phyloP scores from a whole-genome alignment of 2,329 filamentous ascomycete genomes.

The Colletotrichum noveboracense region DNA sequence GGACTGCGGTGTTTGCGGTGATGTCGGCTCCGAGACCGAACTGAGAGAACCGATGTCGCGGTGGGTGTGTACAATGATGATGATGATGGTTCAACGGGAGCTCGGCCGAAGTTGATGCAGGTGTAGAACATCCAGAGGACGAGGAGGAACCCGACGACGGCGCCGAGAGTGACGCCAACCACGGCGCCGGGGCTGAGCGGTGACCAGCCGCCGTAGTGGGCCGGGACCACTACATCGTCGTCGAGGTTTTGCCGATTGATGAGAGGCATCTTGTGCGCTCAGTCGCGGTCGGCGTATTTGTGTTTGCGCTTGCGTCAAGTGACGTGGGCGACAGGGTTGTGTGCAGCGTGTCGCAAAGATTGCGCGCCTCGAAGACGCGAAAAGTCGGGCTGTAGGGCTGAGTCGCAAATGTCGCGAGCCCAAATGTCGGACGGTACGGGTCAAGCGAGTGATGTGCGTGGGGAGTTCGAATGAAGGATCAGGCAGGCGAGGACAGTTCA shows the following conservation, averaged over 20 bases:
- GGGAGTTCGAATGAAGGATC: not conserved
- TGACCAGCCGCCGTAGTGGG: conserved; percentile 36
- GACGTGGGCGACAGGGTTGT: not conserved
- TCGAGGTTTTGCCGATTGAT: conserved; percentile 12
- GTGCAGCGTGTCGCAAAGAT: not conserved
- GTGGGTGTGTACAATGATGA: conserved; percentile 25
- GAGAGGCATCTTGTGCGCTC: conserved; percentile 3
- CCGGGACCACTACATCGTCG: conserved; percentile 35
- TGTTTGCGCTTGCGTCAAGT: not conserved
- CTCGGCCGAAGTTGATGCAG: conserved; percentile 48
- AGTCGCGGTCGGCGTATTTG: not conserved
- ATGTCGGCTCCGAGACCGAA: conserved; percentile 19
- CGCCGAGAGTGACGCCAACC: conserved; percentile 50
- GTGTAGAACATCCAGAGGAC: conserved; percentile 57
- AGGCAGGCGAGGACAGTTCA: not conserved
- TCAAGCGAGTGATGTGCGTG: not conserved
- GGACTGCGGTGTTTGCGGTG: conserved; percentile 15
- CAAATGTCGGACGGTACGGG: not conserved
- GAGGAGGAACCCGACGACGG: conserved; percentile 56
- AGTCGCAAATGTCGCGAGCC: not conserved
- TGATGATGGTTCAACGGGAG: conserved; percentile 25
- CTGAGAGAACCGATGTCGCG: conserved; percentile 24
- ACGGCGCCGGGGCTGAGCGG: conserved; percentile 46
- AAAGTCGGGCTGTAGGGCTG: not conserved
- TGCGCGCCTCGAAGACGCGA: not conserved